Conservation (phyloP, 352 stramenopile species). For the Phytophthora tubulina region DNA sequence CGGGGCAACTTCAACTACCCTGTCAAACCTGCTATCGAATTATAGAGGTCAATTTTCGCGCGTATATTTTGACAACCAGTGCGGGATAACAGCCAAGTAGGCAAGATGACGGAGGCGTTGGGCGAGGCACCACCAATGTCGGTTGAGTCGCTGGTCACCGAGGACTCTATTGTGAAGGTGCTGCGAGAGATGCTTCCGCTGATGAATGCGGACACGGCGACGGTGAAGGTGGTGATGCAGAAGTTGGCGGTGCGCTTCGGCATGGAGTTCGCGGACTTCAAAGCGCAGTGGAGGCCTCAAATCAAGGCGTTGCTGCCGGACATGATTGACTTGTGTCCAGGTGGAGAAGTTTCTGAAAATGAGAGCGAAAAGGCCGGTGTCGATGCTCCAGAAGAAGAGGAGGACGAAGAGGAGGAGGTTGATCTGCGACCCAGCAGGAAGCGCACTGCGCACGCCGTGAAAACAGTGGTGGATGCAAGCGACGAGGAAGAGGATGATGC, state of each 20-base stretch:
- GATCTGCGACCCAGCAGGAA: slow-evolving; percentile 40
- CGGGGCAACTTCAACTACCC: slow-evolving; percentile 7
- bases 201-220: slow-evolving; percentile 64
- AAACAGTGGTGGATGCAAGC: slow-evolving; percentile 54
- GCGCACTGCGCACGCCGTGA: slow-evolving; percentile 25
- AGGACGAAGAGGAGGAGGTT: slow-evolving; percentile 44
- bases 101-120: slow-evolving; percentile 45
- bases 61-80: slow-evolving; percentile 30
- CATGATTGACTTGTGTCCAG: slow-evolving; percentile 49
- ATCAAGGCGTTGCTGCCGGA: slow-evolving; percentile 65
- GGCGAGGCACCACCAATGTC: slow-evolving; percentile 20
- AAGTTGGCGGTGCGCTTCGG: slow-evolving; percentile 61
- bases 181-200: slow-evolving; percentile 64
- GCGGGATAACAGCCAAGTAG: slow-evolving; percentile 4
- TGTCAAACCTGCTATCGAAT: slow-evolving; percentile 13
- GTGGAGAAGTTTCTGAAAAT: slow-evolving; percentile 20
- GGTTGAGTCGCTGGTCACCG: slow-evolving; percentile 34
- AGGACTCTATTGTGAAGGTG: slow-evolving; percentile 41
- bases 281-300: slow-evolving; percentile 53
- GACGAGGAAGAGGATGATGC: slow-evolving; percentile 49
- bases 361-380: slow-evolving; percentile 24
- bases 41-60: slow-evolving; percentile 26
- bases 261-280: slow-evolving; percentile 55
- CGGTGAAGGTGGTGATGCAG: slow-evolving; percentile 57
- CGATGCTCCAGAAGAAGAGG: slow-evolving; percentile 18